Evolutionary conservation across 257 asterid species (phyloP), one percentile per base, ranked within the genome.

Genomic region (Cinchona pubescens): DNA sequence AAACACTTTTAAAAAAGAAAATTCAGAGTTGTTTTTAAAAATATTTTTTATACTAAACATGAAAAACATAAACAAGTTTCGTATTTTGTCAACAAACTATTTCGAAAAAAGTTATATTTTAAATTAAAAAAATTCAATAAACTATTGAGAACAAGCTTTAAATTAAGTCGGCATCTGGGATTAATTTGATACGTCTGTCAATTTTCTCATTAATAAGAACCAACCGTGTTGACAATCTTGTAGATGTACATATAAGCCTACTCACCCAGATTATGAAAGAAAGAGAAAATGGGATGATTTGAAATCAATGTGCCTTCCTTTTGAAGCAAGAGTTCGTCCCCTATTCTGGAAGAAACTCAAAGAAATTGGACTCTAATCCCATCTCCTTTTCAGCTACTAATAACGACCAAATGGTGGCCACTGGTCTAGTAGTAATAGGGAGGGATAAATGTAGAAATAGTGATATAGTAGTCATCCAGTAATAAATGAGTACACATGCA

Each of bases 401-500:
- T 25, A 16, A 35, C 71, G 16, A 65, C 12, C 32, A 13, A 69
- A 69, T 21, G 61, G 32, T 21, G 45, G 46, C 46, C 63, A 18
- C 21, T n/a, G 15, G n/a, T 27, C 61, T 49, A 69, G 62, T 19
- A 16, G n/a, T 37, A 34, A 9, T 4, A 37, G 69, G 29, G 32
- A 42, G 58, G 14, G 83, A 74, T 62, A 71, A 69, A 18, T 32
- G 4, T 69, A 69, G 23, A 70, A 21, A 11, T 1, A 35, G n/a
- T n/a, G n/a, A n/a, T n/a, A n/a, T n/a, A n/a, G n/a, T n/a, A n/a
- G n/a, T n/a, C n/a, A n/a, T n/a, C 2, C 9, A 45, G 1, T 58
- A 16, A 61, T 15, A 29, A 61, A 14, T 13, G 84, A 79, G 71
- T 76, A 76, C 90, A 84, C 88, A 81, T 85, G 91, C 67, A 73